These are phyloP conservation scores for Colletotrichum truncatum DNA, from an alignment of 2,329 filamentous ascomycete species.

Conservation along the genomic window DNA sequence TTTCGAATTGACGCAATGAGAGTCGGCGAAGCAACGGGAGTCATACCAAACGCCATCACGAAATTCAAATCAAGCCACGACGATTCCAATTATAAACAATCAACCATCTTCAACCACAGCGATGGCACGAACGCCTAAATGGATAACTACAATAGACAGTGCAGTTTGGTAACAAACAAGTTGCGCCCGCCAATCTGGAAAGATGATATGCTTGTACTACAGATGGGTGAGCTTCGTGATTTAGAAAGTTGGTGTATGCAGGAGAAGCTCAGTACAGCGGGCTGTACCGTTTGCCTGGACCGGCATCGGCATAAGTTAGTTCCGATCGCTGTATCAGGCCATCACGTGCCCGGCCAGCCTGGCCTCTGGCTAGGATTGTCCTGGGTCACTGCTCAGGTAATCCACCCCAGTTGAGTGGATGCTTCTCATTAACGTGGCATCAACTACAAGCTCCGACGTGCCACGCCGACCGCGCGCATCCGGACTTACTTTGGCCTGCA, in stretches of 20 bases:
- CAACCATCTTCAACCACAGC: neutral
- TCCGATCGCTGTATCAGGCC: neutral
- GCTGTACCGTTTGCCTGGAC: neutral
- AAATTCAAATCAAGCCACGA: neutral
- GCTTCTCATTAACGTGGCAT: slow-evolving; percentile 42
- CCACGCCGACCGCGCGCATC: slow-evolving; percentile 14
- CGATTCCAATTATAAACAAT: no score
- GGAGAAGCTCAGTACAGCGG: no score
- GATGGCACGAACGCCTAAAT: neutral
- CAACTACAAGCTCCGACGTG: slow-evolving; percentile 34
- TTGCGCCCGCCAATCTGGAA: no score
- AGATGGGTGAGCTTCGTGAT: no score
- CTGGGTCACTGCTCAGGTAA: slow-evolving; percentile 30
- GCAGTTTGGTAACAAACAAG: no score
- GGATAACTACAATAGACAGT: no score
- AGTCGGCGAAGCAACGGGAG: slow-evolving; percentile 47
- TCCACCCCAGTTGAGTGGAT: slow-evolving; percentile 17
- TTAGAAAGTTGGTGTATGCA: no score
- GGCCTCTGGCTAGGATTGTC: neutral
- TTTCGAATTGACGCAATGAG: slow-evolving; percentile 51
- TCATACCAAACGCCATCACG: slow-evolving; percentile 27
- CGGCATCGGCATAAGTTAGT: neutral
- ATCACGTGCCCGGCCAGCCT: slow-evolving; percentile 13
- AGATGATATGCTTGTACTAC: no score
- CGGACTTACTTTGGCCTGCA: slow-evolving; percentile 17